Conservation (phyloP, 257 asterid genomes). For the Jacaranda mimosifolia region DNA sequence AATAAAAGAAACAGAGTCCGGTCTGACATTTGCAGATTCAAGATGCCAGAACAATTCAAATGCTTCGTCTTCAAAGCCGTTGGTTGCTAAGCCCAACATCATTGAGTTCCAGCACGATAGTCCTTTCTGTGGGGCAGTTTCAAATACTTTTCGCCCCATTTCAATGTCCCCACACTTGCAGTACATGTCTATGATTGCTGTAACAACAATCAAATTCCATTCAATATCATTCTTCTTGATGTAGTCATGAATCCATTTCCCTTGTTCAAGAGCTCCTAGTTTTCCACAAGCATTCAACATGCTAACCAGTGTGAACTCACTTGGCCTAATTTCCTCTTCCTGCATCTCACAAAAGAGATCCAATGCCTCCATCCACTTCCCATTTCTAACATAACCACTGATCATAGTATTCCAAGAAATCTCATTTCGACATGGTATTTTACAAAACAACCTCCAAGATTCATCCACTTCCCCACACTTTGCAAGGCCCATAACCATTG, state of each 20-base stretch:
- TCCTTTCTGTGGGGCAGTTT: constrained; percentile 45
- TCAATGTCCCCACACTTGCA: constrained; percentile 66
- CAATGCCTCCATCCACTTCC: constrained; percentile 68
- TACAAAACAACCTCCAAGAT: constrained; percentile 64
- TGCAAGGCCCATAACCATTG: constrained; percentile 70
- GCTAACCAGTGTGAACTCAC: constrained; percentile 66
- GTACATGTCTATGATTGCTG: constrained; percentile 76
- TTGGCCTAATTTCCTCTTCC: constrained; percentile 45
- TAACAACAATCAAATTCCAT: constrained; percentile 55
- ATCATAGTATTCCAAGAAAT: constrained; percentile 82
- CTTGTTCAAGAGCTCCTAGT: constrained; percentile 72
- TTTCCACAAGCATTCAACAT: constrained; percentile 70
- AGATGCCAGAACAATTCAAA: constrained; percentile 58
- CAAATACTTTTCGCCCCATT: constrained; percentile 47
- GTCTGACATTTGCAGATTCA: constrained; percentile 46
- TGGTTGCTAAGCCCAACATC: constrained; percentile 74
- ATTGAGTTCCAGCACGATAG: constrained; percentile 77
- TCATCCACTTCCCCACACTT: constrained; percentile 64
- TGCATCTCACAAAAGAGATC: constrained; percentile 62
- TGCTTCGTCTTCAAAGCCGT: constrained; percentile 58
- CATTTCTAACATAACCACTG: constrained; percentile 74
- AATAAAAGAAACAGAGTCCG: constrained; percentile 62
- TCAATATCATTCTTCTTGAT: constrained; percentile 47
- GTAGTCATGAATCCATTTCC: constrained; percentile 73
- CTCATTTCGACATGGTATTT: constrained; percentile 58